phyloP scores from a whole-genome alignment of 73 alveolate genomes.

The Stentor roeselii region DNA sequence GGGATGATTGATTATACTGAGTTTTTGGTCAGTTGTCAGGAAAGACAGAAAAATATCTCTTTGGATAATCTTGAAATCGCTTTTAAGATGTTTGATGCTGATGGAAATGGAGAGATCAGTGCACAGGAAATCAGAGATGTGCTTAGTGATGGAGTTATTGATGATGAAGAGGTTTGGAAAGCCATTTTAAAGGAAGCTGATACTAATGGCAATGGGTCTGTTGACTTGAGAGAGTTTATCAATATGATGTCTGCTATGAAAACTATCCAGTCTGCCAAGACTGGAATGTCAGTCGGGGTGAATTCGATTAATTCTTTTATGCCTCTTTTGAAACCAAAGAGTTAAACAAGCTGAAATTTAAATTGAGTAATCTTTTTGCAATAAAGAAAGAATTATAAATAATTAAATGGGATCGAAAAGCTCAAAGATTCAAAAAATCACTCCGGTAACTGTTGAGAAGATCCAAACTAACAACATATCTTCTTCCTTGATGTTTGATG shows the following conservation, averaged over 20 bases:
- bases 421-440: too few relatives aligned
- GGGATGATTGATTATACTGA: conserved; percentile 54
- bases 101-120: neutral
- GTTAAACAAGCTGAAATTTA: too few relatives aligned
- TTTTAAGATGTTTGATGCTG: neutral
- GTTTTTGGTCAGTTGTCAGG: conserved; percentile 29
- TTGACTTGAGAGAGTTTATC: neutral
- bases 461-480: too few relatives aligned
- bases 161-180: neutral
- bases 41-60: neutral
- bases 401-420: too few relatives aligned
- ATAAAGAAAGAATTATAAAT: too few relatives aligned
- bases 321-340: too few relatives aligned
- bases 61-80: neutral
- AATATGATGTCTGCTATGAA: neutral
- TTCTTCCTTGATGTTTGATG: too few relatives aligned
- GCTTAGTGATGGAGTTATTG: neutral
- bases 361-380: too few relatives aligned
- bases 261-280: too few relatives aligned
- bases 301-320: too few relatives aligned
- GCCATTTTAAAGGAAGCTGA: neutral
- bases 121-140: neutral
- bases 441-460: too few relatives aligned
- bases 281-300: too few relatives aligned
- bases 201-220: neutral